phyloP scores from a whole-genome alignment of 2,329 filamentous ascomycete species.

The Stachybotrys elegans region DNA sequence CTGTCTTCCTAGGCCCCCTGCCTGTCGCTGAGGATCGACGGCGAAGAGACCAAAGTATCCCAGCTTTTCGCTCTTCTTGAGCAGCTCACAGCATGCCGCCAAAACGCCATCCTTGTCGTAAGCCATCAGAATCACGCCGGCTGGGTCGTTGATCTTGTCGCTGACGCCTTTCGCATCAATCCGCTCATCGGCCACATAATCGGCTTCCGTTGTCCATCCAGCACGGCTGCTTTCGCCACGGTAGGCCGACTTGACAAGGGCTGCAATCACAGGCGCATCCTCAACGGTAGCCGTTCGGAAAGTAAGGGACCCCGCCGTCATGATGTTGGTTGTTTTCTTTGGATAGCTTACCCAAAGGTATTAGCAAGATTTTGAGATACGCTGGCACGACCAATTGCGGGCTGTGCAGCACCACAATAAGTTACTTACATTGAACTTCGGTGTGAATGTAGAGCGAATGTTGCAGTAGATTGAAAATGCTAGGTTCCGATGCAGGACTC shows the following conservation, averaged over 20 bases:
- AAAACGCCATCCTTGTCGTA: conserved; percentile 20
- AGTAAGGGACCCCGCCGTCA: conserved; percentile 16
- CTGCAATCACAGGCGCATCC: conserved; percentile 26
- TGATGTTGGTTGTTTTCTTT: too few relatives aligned
- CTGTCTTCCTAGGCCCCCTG: conserved; percentile 35
- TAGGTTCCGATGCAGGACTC: too few relatives aligned
- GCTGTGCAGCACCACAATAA: too few relatives aligned
- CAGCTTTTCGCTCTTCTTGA: conserved; percentile 17
- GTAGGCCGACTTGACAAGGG: conserved; percentile 38
- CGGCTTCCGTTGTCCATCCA: conserved; percentile 44
- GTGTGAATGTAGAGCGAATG: too few relatives aligned
- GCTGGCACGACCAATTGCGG: too few relatives aligned
- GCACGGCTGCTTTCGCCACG: conserved; percentile 33
- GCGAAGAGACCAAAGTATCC: conserved; percentile 45
- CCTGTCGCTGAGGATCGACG: conserved; percentile 36
- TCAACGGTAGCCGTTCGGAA: conserved; percentile 28
- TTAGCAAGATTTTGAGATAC: too few relatives aligned
- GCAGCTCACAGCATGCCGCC: conserved; percentile 40
- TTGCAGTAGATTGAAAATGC: too few relatives aligned
- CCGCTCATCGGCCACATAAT: conserved; percentile 36
- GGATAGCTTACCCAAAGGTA: too few relatives aligned
- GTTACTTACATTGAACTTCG: too few relatives aligned
- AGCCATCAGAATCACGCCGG: conserved; percentile 31
- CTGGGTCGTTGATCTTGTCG: conserved; percentile 33
- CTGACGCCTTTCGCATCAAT: conserved; percentile 31